Evolutionary conservation across 2,329 filamentous ascomycete species (phyloP), one percentile per base, ranked within the genome.

Genomic region (Nemania bipapillata): DNA sequence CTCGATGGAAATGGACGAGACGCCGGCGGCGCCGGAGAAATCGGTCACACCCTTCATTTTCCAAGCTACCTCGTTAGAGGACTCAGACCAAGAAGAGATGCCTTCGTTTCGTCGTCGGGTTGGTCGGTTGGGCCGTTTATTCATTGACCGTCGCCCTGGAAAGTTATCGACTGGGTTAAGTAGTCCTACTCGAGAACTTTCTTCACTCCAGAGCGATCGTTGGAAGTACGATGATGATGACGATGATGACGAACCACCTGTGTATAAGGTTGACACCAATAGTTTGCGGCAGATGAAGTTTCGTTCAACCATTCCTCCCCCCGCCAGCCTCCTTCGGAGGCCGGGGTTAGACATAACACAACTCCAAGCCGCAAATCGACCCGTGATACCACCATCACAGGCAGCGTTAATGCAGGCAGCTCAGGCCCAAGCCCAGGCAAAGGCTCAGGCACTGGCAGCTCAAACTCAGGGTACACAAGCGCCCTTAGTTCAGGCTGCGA

Each of bases 191-290:
- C 72, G 58, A n/a, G 86, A 78, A 47, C 42, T 65, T 28, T 70
- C 72, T 50, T 67, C 58, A 35, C 45, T 83, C 80, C 77, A 83
- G 81, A 78, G 80, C 28, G 92, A 95, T 77, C 87, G 90, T 69
- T 97, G 92, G 87, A 96, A 94, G 81, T 97, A 93, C 81, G 93
- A 96, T 76, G 90, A 91, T 28, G 92, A 97, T 74, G 92, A 94
- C 69, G 91, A 73, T 53, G 77, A 91, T 70, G 93, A 96, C 60
- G 92, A 94, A 65, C 88, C 90, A 63, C 86, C 90, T 26, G 84
- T 90, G 68, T 94, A 94, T 82, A 87, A 90, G 63, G 86, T 94
- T 66, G 93, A 97, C 77, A 92, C 91, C 42, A 90, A 86, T 73
- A 87, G 88, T 74, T 86, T 85, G 17, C 82, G 83, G 24, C 86